Conservation (phyloP, 2,329 filamentous ascomycete genomes). For the Colletotrichum sidae region DNA sequence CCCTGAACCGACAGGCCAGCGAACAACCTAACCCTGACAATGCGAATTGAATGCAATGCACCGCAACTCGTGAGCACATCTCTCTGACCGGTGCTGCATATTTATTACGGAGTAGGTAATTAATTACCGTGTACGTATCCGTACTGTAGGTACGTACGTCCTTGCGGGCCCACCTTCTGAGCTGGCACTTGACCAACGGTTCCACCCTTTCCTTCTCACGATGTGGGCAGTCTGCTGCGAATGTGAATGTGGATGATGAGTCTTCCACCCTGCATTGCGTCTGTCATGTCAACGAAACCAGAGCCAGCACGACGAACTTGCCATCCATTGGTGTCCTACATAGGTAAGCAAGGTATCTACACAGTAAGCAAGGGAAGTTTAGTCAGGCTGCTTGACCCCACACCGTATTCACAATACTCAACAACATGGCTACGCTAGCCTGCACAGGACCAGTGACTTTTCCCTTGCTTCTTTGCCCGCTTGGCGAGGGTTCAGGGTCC, state of each 20-base stretch:
- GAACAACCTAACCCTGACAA: slow-evolving; percentile 7
- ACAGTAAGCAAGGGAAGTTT: neutral
- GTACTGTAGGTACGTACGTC: too few relatives aligned
- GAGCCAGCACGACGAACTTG: neutral
- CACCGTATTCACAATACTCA: neutral
- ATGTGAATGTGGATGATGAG: slow-evolving; percentile 10
- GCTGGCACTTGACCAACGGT: slow-evolving; percentile 23
- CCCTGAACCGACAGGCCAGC: slow-evolving; percentile 16
- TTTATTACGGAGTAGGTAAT: too few relatives aligned
- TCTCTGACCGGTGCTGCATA: too few relatives aligned
- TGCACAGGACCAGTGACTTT: slow-evolving; percentile 4
- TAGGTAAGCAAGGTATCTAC: neutral
- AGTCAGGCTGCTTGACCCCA: too few relatives aligned
- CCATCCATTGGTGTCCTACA: neutral
- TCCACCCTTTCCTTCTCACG: neutral
- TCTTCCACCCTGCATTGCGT: slow-evolving; percentile 18
- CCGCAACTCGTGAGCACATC: too few relatives aligned
- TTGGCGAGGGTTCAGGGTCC: neutral
- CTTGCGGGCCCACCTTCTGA: slow-evolving; percentile 9
- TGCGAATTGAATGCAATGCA: slow-evolving; percentile 7
- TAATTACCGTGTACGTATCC: too few relatives aligned
- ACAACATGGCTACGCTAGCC: neutral
- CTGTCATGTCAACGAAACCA: slow-evolving; percentile 1
- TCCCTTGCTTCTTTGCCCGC: neutral
- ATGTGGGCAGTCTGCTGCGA: neutral